These are phyloP conservation scores for Dendrocalamus latiflorus DNA, from an alignment of 202 grass and related monocot genomes.

Conservation along the genomic window DNA sequence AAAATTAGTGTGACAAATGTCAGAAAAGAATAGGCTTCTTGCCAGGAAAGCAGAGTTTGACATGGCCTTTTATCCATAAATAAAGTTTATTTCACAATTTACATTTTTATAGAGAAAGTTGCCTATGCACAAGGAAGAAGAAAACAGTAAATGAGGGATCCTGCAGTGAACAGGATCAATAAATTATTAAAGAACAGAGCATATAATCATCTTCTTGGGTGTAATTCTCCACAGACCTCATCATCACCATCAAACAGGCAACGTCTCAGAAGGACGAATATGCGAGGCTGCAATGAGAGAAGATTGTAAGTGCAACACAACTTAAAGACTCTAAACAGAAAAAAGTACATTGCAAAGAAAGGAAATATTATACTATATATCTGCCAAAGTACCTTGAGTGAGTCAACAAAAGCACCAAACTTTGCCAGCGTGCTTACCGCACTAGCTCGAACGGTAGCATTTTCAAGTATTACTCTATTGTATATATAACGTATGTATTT, in stretches of 20 bases:
- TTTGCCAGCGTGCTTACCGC: conserved; percentile 97
- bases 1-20: no score
- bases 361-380: conserved; percentile 1
- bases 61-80: neutral
- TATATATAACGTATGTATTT: no score
- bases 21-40: neutral
- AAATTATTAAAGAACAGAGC: neutral
- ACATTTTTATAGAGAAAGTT: neutral
- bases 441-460: conserved; percentile 96
- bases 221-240: conserved; percentile 52
- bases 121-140: conserved; percentile 1
- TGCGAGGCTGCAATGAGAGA: conserved; percentile 75
- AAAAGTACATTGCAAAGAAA: neutral
- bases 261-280: conserved; percentile 90
- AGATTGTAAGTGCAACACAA: conserved; percentile 5
- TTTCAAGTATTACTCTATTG: no score
- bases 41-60: conserved; percentile 3
- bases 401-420: conserved; percentile 87
- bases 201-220: neutral
- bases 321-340: neutral
- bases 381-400: conserved; percentile 69
- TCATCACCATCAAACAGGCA: conserved; percentile 99
- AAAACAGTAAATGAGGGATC: neutral
- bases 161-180: neutral
- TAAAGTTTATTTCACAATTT: neutral